Base-by-base conservation (phyloP, 805 yeast genomes). In the Nadsonia fulvescens region DNA sequence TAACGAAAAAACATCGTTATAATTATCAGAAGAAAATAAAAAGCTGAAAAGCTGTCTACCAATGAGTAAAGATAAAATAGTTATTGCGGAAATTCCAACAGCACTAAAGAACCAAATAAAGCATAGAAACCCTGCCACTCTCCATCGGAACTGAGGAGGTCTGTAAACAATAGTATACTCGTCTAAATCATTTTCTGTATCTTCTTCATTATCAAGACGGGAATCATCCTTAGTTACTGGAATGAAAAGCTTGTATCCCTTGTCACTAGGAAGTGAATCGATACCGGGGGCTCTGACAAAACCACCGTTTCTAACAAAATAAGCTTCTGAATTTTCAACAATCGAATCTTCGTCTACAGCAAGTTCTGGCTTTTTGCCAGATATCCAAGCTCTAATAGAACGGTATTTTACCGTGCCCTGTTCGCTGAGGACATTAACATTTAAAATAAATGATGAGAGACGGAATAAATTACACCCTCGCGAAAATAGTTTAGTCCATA, bases 271-370 rank as follows among this genome's bases (percentile, higher is more conserved):
- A 12, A 74, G 70, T 9, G 70, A 71, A 43, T 83, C 95, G 36
- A 65, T 65, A 32, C 68, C 73, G 1, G 98, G 98, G 1, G 82
- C 98, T 30, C 96, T 66, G 17, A 83, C 67, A 40, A 66, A 74
- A 24, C 57, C 54, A 3, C 98, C 98, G 46, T 78, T 74, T 0
- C 83, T 83, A 5, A 78, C 68, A 42, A 75, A 75, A 24, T 66
- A 69, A 0, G 75, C 69, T 30, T 64, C 47, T 3, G 50, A 51
- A 7, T 46, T 40, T 37, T 71, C 70, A 3, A 56, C 47, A 7
- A 42, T 44, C 3, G 32, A 27, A 0, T 75, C 70, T 3, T 39
- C 38, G 3, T 53, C 46, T 1, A 25, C 10, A 3, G 70, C 53
- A 14, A 64, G 64, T 6, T 77, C 76, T 1, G 77, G 74, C 17